Conservation (phyloP, 225 moss, liverwort and hornwort species). For the Bryoerythrophyllum caledonicum region DNA sequence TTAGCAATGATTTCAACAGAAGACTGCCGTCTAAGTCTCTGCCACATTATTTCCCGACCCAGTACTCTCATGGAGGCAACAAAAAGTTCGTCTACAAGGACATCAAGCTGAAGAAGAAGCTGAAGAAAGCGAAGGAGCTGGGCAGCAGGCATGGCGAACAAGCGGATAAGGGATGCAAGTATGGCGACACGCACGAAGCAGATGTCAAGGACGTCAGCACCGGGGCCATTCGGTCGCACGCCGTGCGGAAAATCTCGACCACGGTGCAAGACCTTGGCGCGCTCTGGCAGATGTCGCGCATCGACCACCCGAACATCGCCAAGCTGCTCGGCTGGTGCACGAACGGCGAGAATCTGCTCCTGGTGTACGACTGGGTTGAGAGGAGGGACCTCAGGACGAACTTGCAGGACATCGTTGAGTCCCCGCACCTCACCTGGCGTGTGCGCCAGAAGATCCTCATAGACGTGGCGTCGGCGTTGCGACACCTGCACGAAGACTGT, state of each 20-base stretch:
- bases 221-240: background rate
- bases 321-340: conserved; percentile 20
- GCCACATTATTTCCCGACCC: background rate
- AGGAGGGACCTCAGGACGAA: conserved; percentile 13
- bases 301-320: conserved; percentile 16
- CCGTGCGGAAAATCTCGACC: conserved; percentile 13
- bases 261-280: background rate
- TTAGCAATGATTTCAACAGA: background rate
- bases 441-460: conserved; percentile 12
- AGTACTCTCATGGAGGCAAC: background rate
- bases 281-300: conserved; percentile 19
- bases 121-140: background rate
- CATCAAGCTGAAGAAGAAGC: conserved; percentile 11
- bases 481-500: conserved; percentile 15
- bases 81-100: conserved; percentile 8
- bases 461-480: conserved; percentile 9
- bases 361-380: conserved; percentile 18
- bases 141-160: background rate
- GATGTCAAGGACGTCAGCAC: conserved; percentile 9
- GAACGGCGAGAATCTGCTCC: conserved; percentile 8
- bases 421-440: conserved; percentile 11
- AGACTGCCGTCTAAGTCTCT: conserved; percentile 9
- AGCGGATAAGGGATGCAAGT: conserved; percentile 9
- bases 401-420: conserved; percentile 11
- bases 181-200: conserved; percentile 13